Base-by-base conservation (phyloP, 2,329 filamentous ascomycete genomes). In the Berkeleyomyces rouxiae region DNA sequence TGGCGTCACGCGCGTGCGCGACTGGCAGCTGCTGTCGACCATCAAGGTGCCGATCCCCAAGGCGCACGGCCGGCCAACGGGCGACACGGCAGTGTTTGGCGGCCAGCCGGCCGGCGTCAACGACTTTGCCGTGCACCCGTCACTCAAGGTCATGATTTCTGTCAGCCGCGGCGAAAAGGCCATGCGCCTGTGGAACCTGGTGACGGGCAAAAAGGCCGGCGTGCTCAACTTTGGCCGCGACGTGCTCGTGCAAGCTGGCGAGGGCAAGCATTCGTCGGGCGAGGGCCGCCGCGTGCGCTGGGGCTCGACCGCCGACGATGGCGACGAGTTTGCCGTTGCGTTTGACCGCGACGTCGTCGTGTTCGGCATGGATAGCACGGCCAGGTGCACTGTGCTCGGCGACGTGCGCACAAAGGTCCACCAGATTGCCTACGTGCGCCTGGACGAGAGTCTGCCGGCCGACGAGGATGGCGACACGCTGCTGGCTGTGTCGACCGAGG, bases 151-250 rank as follows among this genome's bases (percentile, higher is more conserved):
- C 59, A 96, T 97, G 88, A 83, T 99, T 65, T 95, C 84, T 68
- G 90, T 97, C 7, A 87, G 89, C 67, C 89, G 86, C 69, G 90
- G 90, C 67, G 93, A 99, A 76, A 85, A 84, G 67, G 90, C 86
- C 70, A 95, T 99, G 88, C 79, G 93, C 67, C 74, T 97, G 67
- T 99, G 93, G 93, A 97, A 99, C 70, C 73, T 99, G 66, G 90
- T 97, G 67, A 97, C 92, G 2, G 93, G 91, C 13, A 95, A 92
- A 76, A 96, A 96, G 76, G 91, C 91, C 0, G 90, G 91, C 39
- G 91, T 96, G 61, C 76, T 99, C 68, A 93, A 88, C 71, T 97
- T 97, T 72, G 82, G 81, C 67, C 79, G 82, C 63, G 82, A 85
- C 0, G 79, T 93, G 69, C 77, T 97, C 61, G 78, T 82, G 53